phyloP scores from a whole-genome alignment of 352 stramenopile species.

The Halophytophthora batemanensis region DNA sequence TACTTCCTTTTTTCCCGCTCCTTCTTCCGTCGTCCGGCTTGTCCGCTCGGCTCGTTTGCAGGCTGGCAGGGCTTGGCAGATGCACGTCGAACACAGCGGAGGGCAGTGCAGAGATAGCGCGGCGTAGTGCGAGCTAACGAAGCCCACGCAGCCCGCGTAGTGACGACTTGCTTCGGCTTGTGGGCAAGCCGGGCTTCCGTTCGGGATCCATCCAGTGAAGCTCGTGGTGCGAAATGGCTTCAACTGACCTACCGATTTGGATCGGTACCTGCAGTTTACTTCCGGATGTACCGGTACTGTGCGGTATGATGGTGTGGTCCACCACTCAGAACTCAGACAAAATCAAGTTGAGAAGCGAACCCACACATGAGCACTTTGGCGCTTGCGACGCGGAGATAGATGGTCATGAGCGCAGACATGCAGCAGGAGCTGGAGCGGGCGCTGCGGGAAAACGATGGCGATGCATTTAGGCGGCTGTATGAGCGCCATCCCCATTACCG shows the following conservation, averaged over 20 bases:
- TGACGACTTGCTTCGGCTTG: too few relatives aligned
- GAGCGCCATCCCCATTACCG: constrained; percentile 21
- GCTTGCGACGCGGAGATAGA: not conserved
- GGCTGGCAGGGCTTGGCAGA: too few relatives aligned
- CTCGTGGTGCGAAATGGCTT: too few relatives aligned
- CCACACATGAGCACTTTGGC: constrained; percentile 2
- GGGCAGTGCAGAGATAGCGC: too few relatives aligned
- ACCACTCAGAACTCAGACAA: constrained; percentile 1
- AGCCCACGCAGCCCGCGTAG: too few relatives aligned
- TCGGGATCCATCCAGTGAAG: too few relatives aligned
- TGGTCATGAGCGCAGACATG: constrained; percentile 7
- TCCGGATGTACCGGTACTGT: not conserved
- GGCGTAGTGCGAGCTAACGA: too few relatives aligned
- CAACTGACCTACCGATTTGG: too few relatives aligned
- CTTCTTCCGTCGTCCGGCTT: not conserved
- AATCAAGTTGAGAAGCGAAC: constrained; percentile 17
- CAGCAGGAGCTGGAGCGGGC: constrained; percentile 17
- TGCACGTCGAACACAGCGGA: too few relatives aligned
- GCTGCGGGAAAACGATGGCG: constrained; percentile 14
- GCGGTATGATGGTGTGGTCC: not conserved
- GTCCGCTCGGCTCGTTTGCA: too few relatives aligned
- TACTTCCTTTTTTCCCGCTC: constrained; percentile 16
- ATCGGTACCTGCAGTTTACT: not conserved
- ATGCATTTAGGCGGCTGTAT: constrained; percentile 19
- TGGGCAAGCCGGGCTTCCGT: too few relatives aligned